phyloP scores from a whole-genome alignment of 2,329 filamentous ascomycete species.

The Trichothecium sympodiale region DNA sequence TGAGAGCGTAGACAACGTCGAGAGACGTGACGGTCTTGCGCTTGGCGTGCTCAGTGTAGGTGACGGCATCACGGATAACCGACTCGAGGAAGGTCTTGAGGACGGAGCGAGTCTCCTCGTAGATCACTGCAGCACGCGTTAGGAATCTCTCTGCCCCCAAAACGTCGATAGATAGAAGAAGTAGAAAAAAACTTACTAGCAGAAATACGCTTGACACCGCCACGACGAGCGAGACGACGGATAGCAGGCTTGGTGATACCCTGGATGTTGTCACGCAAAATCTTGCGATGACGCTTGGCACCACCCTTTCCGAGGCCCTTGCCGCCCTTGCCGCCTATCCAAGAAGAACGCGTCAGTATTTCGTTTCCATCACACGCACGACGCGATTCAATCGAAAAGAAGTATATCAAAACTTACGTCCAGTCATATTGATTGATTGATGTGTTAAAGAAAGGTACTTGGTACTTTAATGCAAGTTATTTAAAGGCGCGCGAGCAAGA shows the following conservation, averaged over 20 bases:
- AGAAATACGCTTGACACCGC: constrained; percentile 99
- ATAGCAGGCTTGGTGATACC: constrained; percentile 98
- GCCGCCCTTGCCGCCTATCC: constrained; percentile 79
- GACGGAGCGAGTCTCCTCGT: constrained; percentile 68
- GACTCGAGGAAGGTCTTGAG: constrained; percentile 70
- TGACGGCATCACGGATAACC: constrained; percentile 67
- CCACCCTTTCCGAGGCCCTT: constrained; percentile 98
- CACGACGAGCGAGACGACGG: constrained; percentile 95
- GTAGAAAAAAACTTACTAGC: constrained; percentile 59
- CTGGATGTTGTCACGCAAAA: constrained; percentile 99
- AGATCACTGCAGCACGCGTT: constrained; percentile 44
- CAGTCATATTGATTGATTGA: constrained; percentile 54
- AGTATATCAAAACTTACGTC: constrained; percentile 49
- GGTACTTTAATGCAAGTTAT: too few relatives aligned
- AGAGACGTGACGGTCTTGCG: constrained; percentile 67
- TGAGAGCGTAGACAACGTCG: constrained; percentile 57
- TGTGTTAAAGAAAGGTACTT: constrained; percentile 12
- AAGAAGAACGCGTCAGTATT: constrained; percentile 34
- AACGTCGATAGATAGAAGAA: not conserved
- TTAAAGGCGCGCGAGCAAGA: too few relatives aligned
- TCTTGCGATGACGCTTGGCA: constrained; percentile 98
- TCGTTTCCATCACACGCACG: constrained; percentile 4
- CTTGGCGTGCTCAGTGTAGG: constrained; percentile 73
- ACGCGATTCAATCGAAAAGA: constrained; percentile 7
- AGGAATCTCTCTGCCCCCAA: constrained; percentile 3